Evolutionary conservation across 352 stramenopile genomes (phyloP), one percentile per base, ranked within the genome.

Genomic region (Plasmopara muralis): DNA sequence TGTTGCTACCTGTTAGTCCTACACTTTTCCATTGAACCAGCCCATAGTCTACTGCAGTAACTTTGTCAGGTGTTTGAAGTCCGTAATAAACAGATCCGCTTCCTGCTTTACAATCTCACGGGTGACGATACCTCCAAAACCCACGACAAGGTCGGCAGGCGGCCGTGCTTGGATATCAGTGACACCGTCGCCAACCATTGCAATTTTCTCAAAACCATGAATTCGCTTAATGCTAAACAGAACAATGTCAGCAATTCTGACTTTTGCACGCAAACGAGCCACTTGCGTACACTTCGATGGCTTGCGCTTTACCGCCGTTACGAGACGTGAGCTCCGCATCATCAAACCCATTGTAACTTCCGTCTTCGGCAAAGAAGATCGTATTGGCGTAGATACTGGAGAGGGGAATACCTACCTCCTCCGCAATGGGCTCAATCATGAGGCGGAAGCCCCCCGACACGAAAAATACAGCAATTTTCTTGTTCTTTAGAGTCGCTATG

Each of bases 151-250:
- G 51, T 97, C 76, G 1, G 96, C 97, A 9, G 97, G 97, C 38
- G 97, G 96, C 31, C 96, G 96, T 14, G 97, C 97, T 72, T 99
- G 91, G 65, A 97, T 71, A 77, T 99, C 97, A 2, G 96, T 99
- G 10, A 96, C 96, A 29, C 97, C 97, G 70, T 99, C 97, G 35
- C 97, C 97, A n/a, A 99, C 78, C 96, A 99, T 99, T 8, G 98
- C 84, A 41, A 99, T 92, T 12, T 79, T 91, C n/a, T 95, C 62
- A 25, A 98, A 97, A 44, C 85, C 85, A 47, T 91, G 74, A 47
- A 79, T 85, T 35, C 90, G 76, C 68, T 97, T 97, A 50, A 99
- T 97, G 16, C 66, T 77, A 25, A 25, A 25, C 10, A 33, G n/a
- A 25, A 55, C 49, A n/a, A 35, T 39, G 50, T 64, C 42, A 68